Conservation (phyloP, 768 basidiomycete genomes). For the Suillus americanus region DNA sequence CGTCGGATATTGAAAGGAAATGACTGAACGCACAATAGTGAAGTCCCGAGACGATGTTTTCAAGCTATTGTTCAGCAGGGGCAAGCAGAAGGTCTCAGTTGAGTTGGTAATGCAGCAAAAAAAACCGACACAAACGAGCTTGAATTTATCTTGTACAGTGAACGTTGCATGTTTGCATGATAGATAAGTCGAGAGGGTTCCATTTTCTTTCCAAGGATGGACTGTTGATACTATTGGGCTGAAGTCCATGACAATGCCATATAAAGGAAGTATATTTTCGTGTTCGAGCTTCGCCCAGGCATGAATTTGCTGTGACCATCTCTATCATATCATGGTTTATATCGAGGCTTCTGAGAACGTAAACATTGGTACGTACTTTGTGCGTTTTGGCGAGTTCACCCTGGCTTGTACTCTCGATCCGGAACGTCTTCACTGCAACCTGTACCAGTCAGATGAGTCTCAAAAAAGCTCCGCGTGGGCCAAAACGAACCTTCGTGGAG, state of each 20-base stretch:
- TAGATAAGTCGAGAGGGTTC: conserved; percentile 16
- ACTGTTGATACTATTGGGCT: conserved; percentile 21
- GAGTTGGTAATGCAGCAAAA: neutral
- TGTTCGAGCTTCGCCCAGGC: conserved; percentile 22
- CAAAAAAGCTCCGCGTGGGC: neutral
- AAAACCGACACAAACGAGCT: conserved; percentile 14
- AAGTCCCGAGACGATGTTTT: conserved; percentile 5
- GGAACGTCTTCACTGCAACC: conserved; percentile 9
- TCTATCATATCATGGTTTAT: conserved; percentile 7
- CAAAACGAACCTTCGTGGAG: neutral
- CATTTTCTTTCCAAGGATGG: conserved; percentile 21
- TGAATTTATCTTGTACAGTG: conserved; percentile 18
- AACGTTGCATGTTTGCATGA: conserved; percentile 10
- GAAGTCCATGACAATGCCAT: conserved; percentile 19
- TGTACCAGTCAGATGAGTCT: neutral
- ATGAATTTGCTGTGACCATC: conserved; percentile 19
- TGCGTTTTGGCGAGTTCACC: conserved; percentile 1
- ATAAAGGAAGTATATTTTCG: conserved; percentile 22
- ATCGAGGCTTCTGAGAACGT: neutral
- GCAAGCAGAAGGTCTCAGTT: neutral
- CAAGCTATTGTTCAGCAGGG: neutral
- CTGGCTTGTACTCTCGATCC: conserved; percentile 3
- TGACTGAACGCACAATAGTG: conserved; percentile 1
- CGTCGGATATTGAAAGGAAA: neutral
- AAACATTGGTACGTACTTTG: neutral